Evolutionary conservation across 768 basidiomycete genomes (phyloP).

Genomic region (Rhizopogon vulgaris): DNA sequence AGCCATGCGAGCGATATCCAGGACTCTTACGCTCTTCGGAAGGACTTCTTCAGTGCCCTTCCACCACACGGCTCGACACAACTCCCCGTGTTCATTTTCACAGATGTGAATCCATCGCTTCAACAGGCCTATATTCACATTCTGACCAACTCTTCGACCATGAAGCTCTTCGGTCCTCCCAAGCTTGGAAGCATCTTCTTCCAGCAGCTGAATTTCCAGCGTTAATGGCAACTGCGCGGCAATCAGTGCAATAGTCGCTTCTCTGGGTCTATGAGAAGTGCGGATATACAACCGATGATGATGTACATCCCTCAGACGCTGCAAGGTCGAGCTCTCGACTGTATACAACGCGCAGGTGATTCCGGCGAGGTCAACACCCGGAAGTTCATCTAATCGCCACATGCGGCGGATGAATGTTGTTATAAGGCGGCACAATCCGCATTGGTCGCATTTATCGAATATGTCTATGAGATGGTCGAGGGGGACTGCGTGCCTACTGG

Average conservation of each 20-base stretch:
- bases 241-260: not conserved
- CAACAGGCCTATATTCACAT: conserved; percentile 7
- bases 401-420: conserved; percentile 4
- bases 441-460: conserved; percentile 1
- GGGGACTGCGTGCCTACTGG: not conserved
- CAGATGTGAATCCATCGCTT: conserved; percentile 14
- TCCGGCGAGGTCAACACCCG: conserved; percentile 5
- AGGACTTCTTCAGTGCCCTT: not conserved
- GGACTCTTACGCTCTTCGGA: not conserved
- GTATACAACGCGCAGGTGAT: conserved; percentile 5
- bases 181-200: conserved; percentile 13
- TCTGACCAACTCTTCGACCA: conserved; percentile 13
- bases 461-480: conserved; percentile 10
- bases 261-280: conserved; percentile 4
- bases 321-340: not conserved
- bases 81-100: conserved; percentile 10
- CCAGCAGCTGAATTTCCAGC: conserved; percentile 13
- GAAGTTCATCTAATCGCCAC: conserved; percentile 13
- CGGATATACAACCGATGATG: conserved; percentile 11
- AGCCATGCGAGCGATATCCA: not conserved
- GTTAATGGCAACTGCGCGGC: not conserved
- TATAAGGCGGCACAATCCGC: conserved; percentile 13
- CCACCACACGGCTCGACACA: conserved; percentile 5
- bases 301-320: conserved; percentile 3
- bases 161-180: conserved; percentile 12